Base-by-base conservation (phyloP, 805 yeast species). In the Debaryomyces hansenii region DNA sequence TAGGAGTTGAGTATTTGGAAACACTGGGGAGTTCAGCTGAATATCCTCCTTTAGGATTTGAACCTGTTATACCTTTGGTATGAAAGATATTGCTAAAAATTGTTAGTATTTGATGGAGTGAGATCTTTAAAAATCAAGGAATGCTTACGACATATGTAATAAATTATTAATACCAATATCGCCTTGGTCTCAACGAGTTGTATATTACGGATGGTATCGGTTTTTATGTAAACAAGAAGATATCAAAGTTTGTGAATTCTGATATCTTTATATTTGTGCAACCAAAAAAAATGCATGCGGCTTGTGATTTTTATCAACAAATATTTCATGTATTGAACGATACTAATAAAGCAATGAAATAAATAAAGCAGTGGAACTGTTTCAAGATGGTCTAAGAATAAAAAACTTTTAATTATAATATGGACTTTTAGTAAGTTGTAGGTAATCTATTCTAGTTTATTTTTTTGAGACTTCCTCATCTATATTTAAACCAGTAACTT, bases 401-500 rank as follows among this genome's bases (percentile, higher is more conserved):
- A 24, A 24, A 5, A 9, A 24, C 27, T 9, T 24, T 24, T 24
- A 24, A 9, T 24, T 24, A 24, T 9, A 24, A 24, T 24, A 24
- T 24, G 27, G 27, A 24, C 7, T 24, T 21, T 21, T 24, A 24
- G 27, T 24, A 9, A 24, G 27, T 5, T 24, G 27, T 24, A 24
- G 10, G 27, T 24, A 5, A 24, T 24, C 27, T 24, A 24, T 24
- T 24, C 27, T 24, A 24, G 16, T 31, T 37, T 69, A 77, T 60
- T 77, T 80, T 27, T 82, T 75, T 36, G 74, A 59, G 15, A 82
- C 85, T 32, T 78, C 82, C 48, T 79, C 85, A 48, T 80, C 85
- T 24, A 85, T 62, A 56, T 83, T 81, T 63, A 87, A 71, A 4
- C 92, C 92, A n/a, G 91, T 84, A 53, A 74, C 64, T 12, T 74